Evolutionary conservation across 768 basidiomycete species (phyloP).

Genomic region (Lactarius akahatsu): DNA sequence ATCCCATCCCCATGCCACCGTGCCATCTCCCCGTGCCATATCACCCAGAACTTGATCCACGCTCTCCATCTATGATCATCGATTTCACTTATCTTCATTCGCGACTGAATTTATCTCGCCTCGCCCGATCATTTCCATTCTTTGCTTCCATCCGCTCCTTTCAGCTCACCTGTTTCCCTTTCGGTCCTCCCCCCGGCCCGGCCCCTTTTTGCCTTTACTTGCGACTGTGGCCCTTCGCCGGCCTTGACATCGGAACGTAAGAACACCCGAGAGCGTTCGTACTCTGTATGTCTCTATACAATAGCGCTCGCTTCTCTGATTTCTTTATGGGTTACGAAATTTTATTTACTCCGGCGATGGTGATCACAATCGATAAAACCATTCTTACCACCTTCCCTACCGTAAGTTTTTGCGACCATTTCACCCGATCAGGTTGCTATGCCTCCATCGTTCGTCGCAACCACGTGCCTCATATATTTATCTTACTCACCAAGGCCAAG

Average conservation of each 20-base stretch:
- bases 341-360: constrained; percentile 13
- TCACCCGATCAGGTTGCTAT: constrained; percentile 27
- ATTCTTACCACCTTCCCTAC: not conserved
- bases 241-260: not conserved
- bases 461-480: constrained; percentile 5
- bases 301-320: not conserved
- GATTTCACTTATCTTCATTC: constrained; percentile 12
- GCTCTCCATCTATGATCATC: constrained; percentile 11
- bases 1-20: constrained; percentile 2
- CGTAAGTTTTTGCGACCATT: constrained; percentile 15
- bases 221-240: not conserved
- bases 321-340: not conserved
- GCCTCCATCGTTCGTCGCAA: constrained; percentile 12
- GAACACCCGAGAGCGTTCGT: not conserved
- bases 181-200: not conserved
- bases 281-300: not conserved
- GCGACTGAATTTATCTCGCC: not conserved
- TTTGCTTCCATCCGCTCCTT: constrained; percentile 16
- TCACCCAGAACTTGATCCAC: constrained; percentile 13
- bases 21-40: not conserved
- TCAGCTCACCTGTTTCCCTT: constrained; percentile 8
- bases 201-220: not conserved
- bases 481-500: not conserved
- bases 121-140: constrained; percentile 11
- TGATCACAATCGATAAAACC: constrained; percentile 21